Evolutionary conservation across 768 basidiomycete species (phyloP).

Genomic region (Boletus tomentosulus): DNA sequence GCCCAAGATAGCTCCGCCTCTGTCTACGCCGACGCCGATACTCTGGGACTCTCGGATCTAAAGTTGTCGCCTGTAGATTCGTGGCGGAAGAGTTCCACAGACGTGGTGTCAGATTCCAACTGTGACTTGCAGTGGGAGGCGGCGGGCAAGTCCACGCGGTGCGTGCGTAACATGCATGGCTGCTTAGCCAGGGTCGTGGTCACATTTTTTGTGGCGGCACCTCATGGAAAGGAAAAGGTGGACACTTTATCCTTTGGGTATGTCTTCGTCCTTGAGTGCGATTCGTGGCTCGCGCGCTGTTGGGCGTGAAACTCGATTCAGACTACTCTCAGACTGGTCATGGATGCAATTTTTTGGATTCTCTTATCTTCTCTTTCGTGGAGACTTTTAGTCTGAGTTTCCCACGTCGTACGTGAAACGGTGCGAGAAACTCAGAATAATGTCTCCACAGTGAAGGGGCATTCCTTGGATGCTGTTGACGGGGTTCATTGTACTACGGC

Average conservation of each 20-base stretch:
- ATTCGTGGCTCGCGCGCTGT: conserved; percentile 14
- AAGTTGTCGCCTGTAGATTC: not conserved
- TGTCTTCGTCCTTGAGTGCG: conserved; percentile 6
- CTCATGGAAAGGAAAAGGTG: conserved; percentile 13
- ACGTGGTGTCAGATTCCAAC: not conserved
- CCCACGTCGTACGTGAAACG: not conserved
- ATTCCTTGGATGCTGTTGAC: not conserved
- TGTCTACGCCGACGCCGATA: not conserved
- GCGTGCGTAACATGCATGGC: not conserved
- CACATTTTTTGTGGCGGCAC: not conserved
- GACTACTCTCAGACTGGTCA: conserved; percentile 12
- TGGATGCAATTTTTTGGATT: conserved; percentile 14
- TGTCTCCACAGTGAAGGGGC: not conserved
- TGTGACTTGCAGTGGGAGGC: not conserved
- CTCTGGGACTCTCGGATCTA: not conserved
- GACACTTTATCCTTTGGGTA: not conserved
- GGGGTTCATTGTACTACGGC: no score
- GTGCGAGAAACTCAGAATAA: not conserved
- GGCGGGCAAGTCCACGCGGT: not conserved
- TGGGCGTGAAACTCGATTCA: conserved; percentile 13
- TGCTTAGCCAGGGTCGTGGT: not conserved
- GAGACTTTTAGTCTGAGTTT: conserved; percentile 1
- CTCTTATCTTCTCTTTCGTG: conserved; percentile 14
- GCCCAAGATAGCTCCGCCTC: not conserved
- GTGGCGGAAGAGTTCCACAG: not conserved